A percentile compares a stretch with the other conserved stretches of the same genome.
These are phyloP conservation scores for Mycena kentingensis DNA, from an alignment of 768 basidiomycete species.

Conservation along the genomic window DNA sequence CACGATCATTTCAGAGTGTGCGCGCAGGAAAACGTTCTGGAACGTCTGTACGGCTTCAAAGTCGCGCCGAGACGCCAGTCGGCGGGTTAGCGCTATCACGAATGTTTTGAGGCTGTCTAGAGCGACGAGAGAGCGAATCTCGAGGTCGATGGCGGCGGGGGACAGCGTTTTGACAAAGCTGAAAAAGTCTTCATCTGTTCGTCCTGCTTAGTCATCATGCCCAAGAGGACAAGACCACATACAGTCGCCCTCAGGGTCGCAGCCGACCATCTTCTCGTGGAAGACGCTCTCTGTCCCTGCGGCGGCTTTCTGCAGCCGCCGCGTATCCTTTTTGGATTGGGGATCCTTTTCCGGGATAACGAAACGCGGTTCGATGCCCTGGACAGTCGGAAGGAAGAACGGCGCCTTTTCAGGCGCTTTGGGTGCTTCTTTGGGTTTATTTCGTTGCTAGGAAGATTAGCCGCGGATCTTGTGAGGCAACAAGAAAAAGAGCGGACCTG, in stretches of 20 bases:
- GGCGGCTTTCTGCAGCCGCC: slow-evolving; percentile 54
- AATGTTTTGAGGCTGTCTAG: slow-evolving; percentile 67
- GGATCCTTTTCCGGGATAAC: slow-evolving; percentile 49
- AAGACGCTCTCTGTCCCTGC: slow-evolving; percentile 68
- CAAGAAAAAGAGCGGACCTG: slow-evolving; percentile 52
- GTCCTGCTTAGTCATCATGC: too few species aligned
- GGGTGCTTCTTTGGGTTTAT: slow-evolving; percentile 94
- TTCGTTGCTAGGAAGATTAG: slow-evolving; percentile 68
- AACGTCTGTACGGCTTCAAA: slow-evolving; percentile 95
- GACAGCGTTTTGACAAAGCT: slow-evolving; percentile 81
- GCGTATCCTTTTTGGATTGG: slow-evolving; percentile 46
- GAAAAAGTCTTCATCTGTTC: slow-evolving; percentile 82
- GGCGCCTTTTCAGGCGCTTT: slow-evolving; percentile 95
- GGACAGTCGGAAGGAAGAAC: slow-evolving; percentile 93
- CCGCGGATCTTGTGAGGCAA: neutral
- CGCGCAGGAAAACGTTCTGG: slow-evolving; percentile 78
- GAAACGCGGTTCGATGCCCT: slow-evolving; percentile 85
- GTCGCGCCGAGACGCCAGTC: slow-evolving; percentile 79
- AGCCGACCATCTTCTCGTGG: slow-evolving; percentile 58
- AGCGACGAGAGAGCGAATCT: slow-evolving; percentile 76
- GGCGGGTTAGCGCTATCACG: slow-evolving; percentile 68
- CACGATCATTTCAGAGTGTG: slow-evolving; percentile 82
- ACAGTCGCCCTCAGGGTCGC: slow-evolving; percentile 69
- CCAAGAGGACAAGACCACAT: slow-evolving; percentile 38
- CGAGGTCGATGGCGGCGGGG: slow-evolving; percentile 89